Conservation (phyloP, 1,284 basidiomycete species). For the Tylopilus sp. region DNA sequence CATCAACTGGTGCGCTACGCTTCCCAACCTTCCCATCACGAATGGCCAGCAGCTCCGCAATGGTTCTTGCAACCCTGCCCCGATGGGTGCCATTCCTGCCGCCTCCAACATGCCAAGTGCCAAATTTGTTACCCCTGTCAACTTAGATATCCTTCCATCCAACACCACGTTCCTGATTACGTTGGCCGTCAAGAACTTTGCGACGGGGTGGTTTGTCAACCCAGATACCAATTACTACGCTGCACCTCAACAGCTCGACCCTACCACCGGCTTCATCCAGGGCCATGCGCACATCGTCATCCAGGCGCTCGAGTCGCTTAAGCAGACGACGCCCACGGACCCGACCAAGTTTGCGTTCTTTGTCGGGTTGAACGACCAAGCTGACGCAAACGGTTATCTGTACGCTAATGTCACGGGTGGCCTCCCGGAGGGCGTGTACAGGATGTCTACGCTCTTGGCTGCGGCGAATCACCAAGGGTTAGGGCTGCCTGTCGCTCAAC, state of each 20-base stretch:
- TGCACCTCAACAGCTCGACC: slow-evolving; percentile 69
- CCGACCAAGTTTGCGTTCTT: slow-evolving; percentile 76
- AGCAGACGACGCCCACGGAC: slow-evolving; percentile 65
- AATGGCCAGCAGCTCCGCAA: slow-evolving; percentile 55
- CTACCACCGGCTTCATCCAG: slow-evolving; percentile 57
- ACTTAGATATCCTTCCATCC: slow-evolving; percentile 54
- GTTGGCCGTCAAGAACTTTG: slow-evolving; percentile 58
- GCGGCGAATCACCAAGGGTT: slow-evolving; percentile 73
- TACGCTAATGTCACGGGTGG: slow-evolving; percentile 67
- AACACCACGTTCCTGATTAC: slow-evolving; percentile 60
- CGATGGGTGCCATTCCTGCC: slow-evolving; percentile 60
- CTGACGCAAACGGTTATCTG: slow-evolving; percentile 60
- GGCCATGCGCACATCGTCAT: slow-evolving; percentile 78
- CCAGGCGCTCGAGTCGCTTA: slow-evolving; percentile 63
- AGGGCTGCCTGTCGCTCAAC: slow-evolving; percentile 65
- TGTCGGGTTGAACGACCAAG: slow-evolving; percentile 68
- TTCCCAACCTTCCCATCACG: slow-evolving; percentile 47
- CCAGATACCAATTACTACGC: slow-evolving; percentile 66
- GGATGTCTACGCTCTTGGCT: slow-evolving; percentile 61
- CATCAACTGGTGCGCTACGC: slow-evolving; percentile 61
- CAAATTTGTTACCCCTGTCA: slow-evolving; percentile 61
- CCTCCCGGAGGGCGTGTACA: slow-evolving; percentile 68
- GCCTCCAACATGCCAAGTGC: slow-evolving; percentile 57
- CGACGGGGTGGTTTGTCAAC: slow-evolving; percentile 67
- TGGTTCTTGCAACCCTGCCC: slow-evolving; percentile 68